A percentile compares a stretch with the other conserved stretches of the same genome.
These are phyloP conservation scores for Alternaria rosae DNA, from an alignment of 2,329 filamentous ascomycete species.

Conservation along the genomic window DNA sequence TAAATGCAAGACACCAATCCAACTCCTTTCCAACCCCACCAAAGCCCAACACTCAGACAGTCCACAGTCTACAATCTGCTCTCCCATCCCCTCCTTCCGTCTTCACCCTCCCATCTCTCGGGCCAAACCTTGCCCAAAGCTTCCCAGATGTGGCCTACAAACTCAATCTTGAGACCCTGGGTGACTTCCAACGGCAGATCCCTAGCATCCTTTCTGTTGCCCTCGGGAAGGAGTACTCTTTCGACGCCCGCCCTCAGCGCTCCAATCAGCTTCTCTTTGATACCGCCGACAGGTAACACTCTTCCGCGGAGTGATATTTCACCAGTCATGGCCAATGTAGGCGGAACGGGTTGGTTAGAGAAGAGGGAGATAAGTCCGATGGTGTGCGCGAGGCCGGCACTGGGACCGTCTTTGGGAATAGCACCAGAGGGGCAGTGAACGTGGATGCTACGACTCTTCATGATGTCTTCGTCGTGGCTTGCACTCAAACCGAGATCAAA, in stretches of 20 bases:
- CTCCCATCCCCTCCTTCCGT: constrained; percentile 68
- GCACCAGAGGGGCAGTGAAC: constrained; percentile 95
- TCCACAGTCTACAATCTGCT: constrained; percentile 69
- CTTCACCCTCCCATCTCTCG: constrained; percentile 78
- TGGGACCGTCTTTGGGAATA: constrained; percentile 89
- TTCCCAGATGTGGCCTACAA: constrained; percentile 95
- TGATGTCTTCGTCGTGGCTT: constrained; percentile 86
- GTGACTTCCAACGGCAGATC: constrained; percentile 91
- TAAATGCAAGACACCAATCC: constrained; percentile 1
- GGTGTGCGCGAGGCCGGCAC: constrained; percentile 90
- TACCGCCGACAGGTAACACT: constrained; percentile 93
- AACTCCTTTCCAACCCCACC: background rate
- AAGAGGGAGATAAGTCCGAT: constrained; percentile 93
- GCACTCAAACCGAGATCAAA: constrained; percentile 86
- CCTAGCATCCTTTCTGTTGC: constrained; percentile 90
- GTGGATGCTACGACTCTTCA: constrained; percentile 93
- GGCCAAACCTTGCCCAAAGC: constrained; percentile 92
- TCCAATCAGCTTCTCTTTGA: constrained; percentile 98
- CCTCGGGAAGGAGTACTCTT: constrained; percentile 85
- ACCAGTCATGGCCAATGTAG: constrained; percentile 93
- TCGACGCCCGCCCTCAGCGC: constrained; percentile 92
- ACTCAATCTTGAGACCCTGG: constrained; percentile 84
- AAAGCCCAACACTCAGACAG: background rate
- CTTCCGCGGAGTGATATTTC: constrained; percentile 82
- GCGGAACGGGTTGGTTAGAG: constrained; percentile 82